Conservation (phyloP, 805 yeast genomes). For the Debaryomyces castellii region DNA sequence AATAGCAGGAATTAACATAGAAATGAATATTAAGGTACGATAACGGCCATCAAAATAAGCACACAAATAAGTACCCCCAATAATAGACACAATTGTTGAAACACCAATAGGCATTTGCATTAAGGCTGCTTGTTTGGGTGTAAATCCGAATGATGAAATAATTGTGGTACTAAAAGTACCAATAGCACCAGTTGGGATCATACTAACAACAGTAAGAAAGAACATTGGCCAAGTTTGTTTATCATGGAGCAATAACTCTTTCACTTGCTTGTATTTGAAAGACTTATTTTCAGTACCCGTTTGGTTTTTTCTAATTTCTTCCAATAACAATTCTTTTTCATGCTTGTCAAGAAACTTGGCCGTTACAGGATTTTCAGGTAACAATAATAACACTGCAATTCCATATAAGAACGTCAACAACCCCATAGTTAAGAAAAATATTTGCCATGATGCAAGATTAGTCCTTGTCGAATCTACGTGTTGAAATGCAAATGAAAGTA, state of each 20-base stretch:
- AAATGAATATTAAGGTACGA: slow-evolving; percentile 20
- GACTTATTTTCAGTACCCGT: slow-evolving; percentile 52
- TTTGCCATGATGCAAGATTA: slow-evolving; percentile 55
- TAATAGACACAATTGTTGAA: slow-evolving; percentile 35
- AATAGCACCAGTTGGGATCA: slow-evolving; percentile 52
- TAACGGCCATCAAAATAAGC: slow-evolving; percentile 21
- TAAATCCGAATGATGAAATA: slow-evolving; percentile 52
- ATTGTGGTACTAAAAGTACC: slow-evolving; percentile 54
- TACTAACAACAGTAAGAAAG: slow-evolving; percentile 43
- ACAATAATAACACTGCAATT: slow-evolving; percentile 34
- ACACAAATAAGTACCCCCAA: slow-evolving; percentile 31
- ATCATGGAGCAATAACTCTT: slow-evolving; percentile 47
- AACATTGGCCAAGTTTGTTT: slow-evolving; percentile 51
- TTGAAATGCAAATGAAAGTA: slow-evolving; percentile 51
- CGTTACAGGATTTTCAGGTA: slow-evolving; percentile 50
- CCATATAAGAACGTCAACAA: slow-evolving; percentile 53
- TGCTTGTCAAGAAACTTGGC: slow-evolving; percentile 37
- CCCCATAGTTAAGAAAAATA: slow-evolving; percentile 58
- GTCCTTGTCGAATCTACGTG: slow-evolving; percentile 36
- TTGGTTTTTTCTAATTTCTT: slow-evolving; percentile 47
- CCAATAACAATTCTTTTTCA: slow-evolving; percentile 43
- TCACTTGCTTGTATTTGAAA: slow-evolving; percentile 44
- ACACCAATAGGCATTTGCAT: slow-evolving; percentile 61
- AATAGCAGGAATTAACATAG: slow-evolving; percentile 34
- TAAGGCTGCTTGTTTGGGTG: slow-evolving; percentile 42